Evolutionary conservation across 768 basidiomycete genomes (phyloP).

Genomic region (Sporobolomyces pararoseus): DNA sequence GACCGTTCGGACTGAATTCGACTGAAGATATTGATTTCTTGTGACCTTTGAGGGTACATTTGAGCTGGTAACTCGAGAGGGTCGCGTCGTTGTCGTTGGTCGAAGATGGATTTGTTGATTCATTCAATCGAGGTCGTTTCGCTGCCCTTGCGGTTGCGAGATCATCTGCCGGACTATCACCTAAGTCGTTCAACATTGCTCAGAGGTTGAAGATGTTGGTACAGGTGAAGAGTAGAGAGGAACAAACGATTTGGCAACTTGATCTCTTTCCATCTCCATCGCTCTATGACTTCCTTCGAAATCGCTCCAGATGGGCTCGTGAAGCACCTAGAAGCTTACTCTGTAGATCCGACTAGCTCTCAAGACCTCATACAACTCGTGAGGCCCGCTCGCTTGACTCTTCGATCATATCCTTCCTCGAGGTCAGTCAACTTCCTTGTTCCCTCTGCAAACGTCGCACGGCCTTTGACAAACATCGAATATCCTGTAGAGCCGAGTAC

Average conservation of each 20-base stretch:
- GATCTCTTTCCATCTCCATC: neutral
- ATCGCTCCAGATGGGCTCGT: neutral
- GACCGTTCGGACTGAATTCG: slow-evolving; percentile 83
- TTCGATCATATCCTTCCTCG: neutral
- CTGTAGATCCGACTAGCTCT: rapidly evolving
- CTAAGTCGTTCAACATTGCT: neutral
- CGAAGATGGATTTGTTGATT: neutral
- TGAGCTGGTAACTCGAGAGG: slow-evolving; percentile 45
- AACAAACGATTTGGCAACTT: neutral
- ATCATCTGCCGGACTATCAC: neutral
- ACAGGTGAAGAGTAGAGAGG: neutral
- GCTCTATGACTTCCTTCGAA: neutral
- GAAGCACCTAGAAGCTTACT: slow-evolving; percentile 1
- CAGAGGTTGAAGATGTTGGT: neutral
- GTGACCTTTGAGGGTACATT: slow-evolving; percentile 73
- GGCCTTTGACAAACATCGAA: too few relatives aligned
- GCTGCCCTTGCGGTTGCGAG: neutral
- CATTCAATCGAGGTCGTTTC: slow-evolving; percentile 27
- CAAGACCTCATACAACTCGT: slow-evolving; percentile 20
- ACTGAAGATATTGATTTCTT: slow-evolving; percentile 73
- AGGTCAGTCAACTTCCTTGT: too few relatives aligned
- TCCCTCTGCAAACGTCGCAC: too few relatives aligned
- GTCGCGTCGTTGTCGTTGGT: neutral
- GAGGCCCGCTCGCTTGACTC: slow-evolving; percentile 5
- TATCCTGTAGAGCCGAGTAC: too few relatives aligned